Conservation (phyloP, 1,284 basidiomycete species). For the Singerocomus inundabilis region DNA sequence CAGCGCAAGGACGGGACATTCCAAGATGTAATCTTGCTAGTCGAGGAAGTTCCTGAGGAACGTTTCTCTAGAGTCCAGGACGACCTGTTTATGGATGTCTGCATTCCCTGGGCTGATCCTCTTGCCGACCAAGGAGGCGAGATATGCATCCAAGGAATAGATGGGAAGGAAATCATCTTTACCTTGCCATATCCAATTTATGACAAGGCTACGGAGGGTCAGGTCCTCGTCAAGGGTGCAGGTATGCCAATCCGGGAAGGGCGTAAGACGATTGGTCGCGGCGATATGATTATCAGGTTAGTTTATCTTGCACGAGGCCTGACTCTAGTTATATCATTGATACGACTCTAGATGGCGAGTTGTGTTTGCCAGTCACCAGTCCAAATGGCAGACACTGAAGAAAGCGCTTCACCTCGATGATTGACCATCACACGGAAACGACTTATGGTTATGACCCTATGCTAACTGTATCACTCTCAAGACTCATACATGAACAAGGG, state of each 20-base stretch:
- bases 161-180: slow-evolving; percentile 64
- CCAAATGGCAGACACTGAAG: slow-evolving; percentile 34
- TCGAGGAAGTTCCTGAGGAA: slow-evolving; percentile 73
- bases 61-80: slow-evolving; percentile 70
- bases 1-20: slow-evolving; percentile 67
- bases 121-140: slow-evolving; percentile 47
- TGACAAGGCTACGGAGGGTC: slow-evolving; percentile 64
- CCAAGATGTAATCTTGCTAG: slow-evolving; percentile 78
- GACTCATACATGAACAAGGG: slow-evolving; percentile 17
- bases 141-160: slow-evolving; percentile 64
- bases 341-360: slow-evolving; percentile 30
- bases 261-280: slow-evolving; percentile 63
- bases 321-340: slow-evolving; percentile 1
- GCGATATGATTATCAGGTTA: slow-evolving; percentile 76
- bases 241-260: slow-evolving; percentile 82
- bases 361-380: slow-evolving; percentile 28
- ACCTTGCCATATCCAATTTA: slow-evolving; percentile 60
- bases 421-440: slow-evolving; percentile 16
- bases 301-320: slow-evolving; percentile 26
- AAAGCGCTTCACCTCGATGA: slow-evolving; percentile 28
- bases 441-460: slow-evolving; percentile 21
- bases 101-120: slow-evolving; percentile 71
- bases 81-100: slow-evolving; percentile 68
- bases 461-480: slow-evolving; percentile 18
- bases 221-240: slow-evolving; percentile 60